Conservation (phyloP, 805 yeast genomes). For the Alloascoidea africana region DNA sequence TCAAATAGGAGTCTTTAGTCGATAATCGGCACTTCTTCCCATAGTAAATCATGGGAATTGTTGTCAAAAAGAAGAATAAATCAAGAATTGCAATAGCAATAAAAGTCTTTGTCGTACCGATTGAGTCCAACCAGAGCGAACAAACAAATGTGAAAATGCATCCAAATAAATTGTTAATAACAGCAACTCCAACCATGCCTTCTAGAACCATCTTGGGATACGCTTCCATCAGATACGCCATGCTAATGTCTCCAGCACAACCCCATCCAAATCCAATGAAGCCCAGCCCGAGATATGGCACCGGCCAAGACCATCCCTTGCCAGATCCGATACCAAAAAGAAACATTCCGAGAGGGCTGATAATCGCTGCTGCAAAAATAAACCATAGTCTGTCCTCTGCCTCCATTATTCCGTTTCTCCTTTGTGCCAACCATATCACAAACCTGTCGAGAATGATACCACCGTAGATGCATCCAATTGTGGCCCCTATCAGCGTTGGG, state of each 20-base stretch:
- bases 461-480: slow-evolving; percentile 51
- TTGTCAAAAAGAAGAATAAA: slow-evolving; percentile 37
- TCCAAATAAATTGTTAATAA: slow-evolving; percentile 49
- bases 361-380: slow-evolving; percentile 35
- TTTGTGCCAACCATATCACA: slow-evolving; percentile 44
- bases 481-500: slow-evolving; percentile 52
- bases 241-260: slow-evolving; percentile 55
- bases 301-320: slow-evolving; percentile 33
- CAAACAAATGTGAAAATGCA: slow-evolving; percentile 55
- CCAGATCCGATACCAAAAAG: slow-evolving; percentile 56
- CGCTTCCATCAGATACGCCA: slow-evolving; percentile 51
- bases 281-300: slow-evolving; percentile 44
- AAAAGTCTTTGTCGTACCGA: slow-evolving; percentile 44
- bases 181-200: slow-evolving; percentile 55
- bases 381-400: slow-evolving; percentile 53
- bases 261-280: slow-evolving; percentile 59
- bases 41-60: slow-evolving; percentile 41
- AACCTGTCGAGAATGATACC: slow-evolving; percentile 45
- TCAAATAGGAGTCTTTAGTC: slow-evolving; percentile 9
- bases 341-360: slow-evolving; percentile 47
- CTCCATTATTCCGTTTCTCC: slow-evolving; percentile 45
- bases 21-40: slow-evolving; percentile 39
- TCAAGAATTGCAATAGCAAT: slow-evolving; percentile 47
- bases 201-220: slow-evolving; percentile 58
- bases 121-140: slow-evolving; percentile 39